A percentile compares a stretch with the other conserved stretches of the same genome.
These are phyloP conservation scores for Colletotrichum nymphaeae DNA, from an alignment of 2,329 filamentous ascomycete species.

Conservation along the genomic window DNA sequence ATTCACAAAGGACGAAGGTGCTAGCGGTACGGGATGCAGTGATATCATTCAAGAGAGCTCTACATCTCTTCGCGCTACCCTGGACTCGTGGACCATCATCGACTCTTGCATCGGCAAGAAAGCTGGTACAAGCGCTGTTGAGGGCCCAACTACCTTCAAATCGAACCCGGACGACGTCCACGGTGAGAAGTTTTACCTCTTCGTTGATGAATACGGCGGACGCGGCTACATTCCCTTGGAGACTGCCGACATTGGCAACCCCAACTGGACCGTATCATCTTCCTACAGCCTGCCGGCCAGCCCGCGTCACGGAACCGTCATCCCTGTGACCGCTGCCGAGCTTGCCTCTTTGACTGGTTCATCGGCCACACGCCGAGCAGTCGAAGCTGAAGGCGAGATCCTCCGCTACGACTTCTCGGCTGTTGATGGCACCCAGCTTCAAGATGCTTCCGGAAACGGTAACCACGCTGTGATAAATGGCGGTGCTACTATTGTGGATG, in stretches of 20 bases:
- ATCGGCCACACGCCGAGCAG: constrained; percentile 7
- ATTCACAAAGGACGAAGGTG: constrained; percentile 67
- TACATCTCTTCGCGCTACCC: constrained; percentile 49
- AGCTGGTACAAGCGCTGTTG: constrained; percentile 60
- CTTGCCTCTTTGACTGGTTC: constrained; percentile 46
- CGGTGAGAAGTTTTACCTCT: constrained; percentile 66
- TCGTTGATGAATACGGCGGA: constrained; percentile 64
- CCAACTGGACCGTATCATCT: constrained; percentile 58
- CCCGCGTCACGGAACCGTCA: constrained; percentile 65
- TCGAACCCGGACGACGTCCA: constrained; percentile 60
- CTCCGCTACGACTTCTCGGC: constrained; percentile 38
- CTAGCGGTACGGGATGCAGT: constrained; percentile 57
- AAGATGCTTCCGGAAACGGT: constrained; percentile 38
- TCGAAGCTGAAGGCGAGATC: constrained; percentile 36
- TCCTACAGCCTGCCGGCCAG: constrained; percentile 59
- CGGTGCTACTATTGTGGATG: constrained; percentile 30
- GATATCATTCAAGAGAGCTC: constrained; percentile 67
- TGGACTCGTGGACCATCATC: constrained; percentile 56
- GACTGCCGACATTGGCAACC: constrained; percentile 60
- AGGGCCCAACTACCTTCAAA: constrained; percentile 64
- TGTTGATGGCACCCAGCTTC: constrained; percentile 28
- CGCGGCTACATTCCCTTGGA: constrained; percentile 66
- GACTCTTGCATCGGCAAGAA: constrained; percentile 61
- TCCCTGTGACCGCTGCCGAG: constrained; percentile 61
- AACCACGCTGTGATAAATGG: constrained; percentile 38